Conservation (phyloP, 139 green algal species). For the Chlorella sp. region DNA sequence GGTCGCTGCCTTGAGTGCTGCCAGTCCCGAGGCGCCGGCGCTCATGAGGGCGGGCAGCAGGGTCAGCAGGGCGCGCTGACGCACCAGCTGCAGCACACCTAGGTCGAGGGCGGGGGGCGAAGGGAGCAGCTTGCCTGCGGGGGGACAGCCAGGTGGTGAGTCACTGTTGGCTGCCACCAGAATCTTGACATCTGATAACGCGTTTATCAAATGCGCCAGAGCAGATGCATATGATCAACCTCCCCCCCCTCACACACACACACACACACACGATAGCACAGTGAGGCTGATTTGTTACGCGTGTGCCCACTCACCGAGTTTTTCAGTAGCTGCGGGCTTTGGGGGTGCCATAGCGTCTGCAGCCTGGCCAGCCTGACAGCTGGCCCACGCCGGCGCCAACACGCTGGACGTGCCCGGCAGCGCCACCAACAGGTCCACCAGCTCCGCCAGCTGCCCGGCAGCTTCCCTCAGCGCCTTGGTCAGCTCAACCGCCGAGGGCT, state of each 20-base stretch:
- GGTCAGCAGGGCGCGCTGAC: neutral
- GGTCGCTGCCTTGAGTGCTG: neutral
- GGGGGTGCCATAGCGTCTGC: no score
- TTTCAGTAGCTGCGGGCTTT: no score
- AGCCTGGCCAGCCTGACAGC: no score
- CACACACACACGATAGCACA: neutral
- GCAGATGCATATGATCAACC: neutral
- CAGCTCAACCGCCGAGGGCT: neutral
- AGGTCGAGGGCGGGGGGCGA: neutral
- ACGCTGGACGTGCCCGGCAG: neutral
- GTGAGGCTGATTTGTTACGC: no score
- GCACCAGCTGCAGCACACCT: constrained; percentile 5
- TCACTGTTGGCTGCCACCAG: neutral
- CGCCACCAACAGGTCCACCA: constrained; percentile 5
- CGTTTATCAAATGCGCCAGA: neutral
- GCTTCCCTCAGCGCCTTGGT: constrained; percentile 8
- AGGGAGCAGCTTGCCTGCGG: constrained; percentile 3
- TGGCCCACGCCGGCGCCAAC: neutral
- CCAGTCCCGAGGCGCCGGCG: neutral
- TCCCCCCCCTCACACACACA: neutral
- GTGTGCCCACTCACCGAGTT: no score
- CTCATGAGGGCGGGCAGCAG: neutral
- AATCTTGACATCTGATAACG: no score
- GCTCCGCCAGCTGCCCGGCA: constrained; percentile 12
- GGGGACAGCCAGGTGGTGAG: neutral